These are phyloP conservation scores for Globisporangium cederbergense DNA, from an alignment of 352 stramenopile genomes.

Conservation along the genomic window DNA sequence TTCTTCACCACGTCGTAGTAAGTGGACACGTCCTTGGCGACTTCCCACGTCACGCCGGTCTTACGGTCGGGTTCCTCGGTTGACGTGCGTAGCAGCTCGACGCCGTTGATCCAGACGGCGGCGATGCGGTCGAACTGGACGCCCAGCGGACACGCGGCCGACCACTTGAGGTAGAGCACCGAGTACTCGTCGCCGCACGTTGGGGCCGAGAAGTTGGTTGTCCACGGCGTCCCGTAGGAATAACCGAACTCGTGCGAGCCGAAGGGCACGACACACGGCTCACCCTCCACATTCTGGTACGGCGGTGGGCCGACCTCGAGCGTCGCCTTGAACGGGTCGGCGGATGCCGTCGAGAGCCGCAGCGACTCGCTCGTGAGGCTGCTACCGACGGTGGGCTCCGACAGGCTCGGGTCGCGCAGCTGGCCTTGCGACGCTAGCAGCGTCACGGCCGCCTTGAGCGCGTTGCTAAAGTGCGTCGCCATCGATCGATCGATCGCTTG, in stretches of 20 bases:
- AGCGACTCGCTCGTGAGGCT: slow-evolving; percentile 8
- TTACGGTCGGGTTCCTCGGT: slow-evolving; percentile 58
- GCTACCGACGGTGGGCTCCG: slow-evolving; percentile 1
- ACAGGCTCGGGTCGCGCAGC: slow-evolving; percentile 18
- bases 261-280: slow-evolving; percentile 44
- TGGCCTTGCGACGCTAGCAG: slow-evolving; percentile 32
- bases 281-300: slow-evolving; percentile 39
- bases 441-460: slow-evolving; percentile 26
- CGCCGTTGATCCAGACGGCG: slow-evolving; percentile 66
- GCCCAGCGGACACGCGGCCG: slow-evolving; percentile 33
- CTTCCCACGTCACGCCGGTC: slow-evolving; percentile 44
- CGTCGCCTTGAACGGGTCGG: slow-evolving; percentile 22
- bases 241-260: slow-evolving; percentile 46
- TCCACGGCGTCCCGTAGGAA: slow-evolving; percentile 56
- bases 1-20: slow-evolving; percentile 50
- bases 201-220: slow-evolving; percentile 35
- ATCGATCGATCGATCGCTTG: not conserved
- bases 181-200: slow-evolving; percentile 43
- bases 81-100: slow-evolving; percentile 72
- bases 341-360: not conserved
- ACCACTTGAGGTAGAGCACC: slow-evolving; percentile 56
- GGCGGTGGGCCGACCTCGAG: slow-evolving; percentile 38
- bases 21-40: slow-evolving; percentile 63
- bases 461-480: slow-evolving; percentile 12
- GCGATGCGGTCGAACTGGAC: slow-evolving; percentile 74